Conservation (phyloP, 2,329 filamentous ascomycete genomes). For the Hortaea werneckii region DNA sequence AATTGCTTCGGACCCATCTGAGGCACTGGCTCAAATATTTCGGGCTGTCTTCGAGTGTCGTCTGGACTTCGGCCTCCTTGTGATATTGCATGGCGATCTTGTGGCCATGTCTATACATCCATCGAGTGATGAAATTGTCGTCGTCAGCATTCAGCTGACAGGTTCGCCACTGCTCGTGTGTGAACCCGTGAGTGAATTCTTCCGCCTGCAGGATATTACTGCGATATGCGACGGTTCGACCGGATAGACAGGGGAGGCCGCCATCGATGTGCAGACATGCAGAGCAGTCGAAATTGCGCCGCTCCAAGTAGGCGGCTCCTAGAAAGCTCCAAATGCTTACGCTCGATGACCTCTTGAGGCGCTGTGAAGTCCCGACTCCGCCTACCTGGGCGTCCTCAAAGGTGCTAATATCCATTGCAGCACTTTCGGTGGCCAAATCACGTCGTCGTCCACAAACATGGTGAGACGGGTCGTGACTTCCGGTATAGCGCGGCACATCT, state of each 20-base stretch:
- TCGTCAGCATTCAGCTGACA: constrained; percentile 93
- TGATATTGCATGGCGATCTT: constrained; percentile 95
- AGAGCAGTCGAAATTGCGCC: constrained; percentile 93
- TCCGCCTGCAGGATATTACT: constrained; percentile 78
- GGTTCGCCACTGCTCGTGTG: constrained; percentile 77
- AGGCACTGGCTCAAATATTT: constrained; percentile 92
- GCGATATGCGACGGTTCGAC: constrained; percentile 84
- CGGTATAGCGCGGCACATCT: constrained; percentile 85
- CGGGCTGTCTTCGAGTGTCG: constrained; percentile 76
- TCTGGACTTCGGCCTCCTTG: constrained; percentile 80
- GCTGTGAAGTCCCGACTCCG: constrained; percentile 85
- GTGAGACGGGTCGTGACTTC: constrained; percentile 75
- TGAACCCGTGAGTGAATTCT: constrained; percentile 79
- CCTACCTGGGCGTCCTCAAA: constrained; percentile 79
- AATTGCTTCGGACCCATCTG: constrained; percentile 93
- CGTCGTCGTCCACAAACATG: constrained; percentile 90
- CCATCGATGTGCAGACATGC: constrained; percentile 92
- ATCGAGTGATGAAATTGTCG: constrained; percentile 95
- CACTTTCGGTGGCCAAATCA: constrained; percentile 78
- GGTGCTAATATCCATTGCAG: constrained; percentile 88
- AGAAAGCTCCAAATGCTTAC: constrained; percentile 74
- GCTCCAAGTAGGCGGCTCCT: constrained; percentile 82
- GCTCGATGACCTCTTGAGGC: constrained; percentile 60
- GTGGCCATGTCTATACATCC: constrained; percentile 86
- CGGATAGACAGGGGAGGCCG: constrained; percentile 92